Base-by-base conservation (phyloP, 2,329 filamentous ascomycete genomes). In the Penicillium sp. region DNA sequence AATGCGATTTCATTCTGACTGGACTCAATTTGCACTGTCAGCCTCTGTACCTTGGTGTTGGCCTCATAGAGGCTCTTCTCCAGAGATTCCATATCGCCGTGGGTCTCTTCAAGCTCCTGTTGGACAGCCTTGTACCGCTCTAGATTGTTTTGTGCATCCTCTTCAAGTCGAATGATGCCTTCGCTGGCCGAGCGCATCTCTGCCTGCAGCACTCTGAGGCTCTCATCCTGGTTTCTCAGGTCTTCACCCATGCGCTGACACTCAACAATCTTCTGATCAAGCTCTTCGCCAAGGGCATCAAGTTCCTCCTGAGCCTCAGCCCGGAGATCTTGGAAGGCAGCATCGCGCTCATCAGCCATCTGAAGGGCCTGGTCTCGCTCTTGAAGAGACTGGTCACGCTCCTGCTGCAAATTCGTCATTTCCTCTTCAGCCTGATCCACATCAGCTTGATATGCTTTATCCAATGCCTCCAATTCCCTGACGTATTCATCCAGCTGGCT, bases 131-230 rank as follows among this genome's bases (percentile, higher is more conserved):
- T 85, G 59, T 97, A 95, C 59, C 89, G 87, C 55, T 87, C 86
- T 47, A 89, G 76, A 73, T 93, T 95, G 67, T 85, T 86, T 62
- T 91, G 87, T 53, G 93, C 90, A 65, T 96, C 92, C 72, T 98
- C 93, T 72, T 98, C 95, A 0, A 99, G 83, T 45, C 91, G 84
- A 31, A 97, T 84, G 6, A 98, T 83, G 23, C 89, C 89, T 66
- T 96, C 92, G 67, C 90, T 96, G 75, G 97, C 89, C 66, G 88
- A 89, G 62, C 93, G 90, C 88, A 99, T 95, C 80, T 98, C 95
- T 58, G 89, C 87, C 70, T 98, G 93, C 53, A 99, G 78, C n/a
- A 91, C 90, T 62, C 89, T 87, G 74, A 97, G 93, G 71, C 95
- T 96, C 69, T 98, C 93, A 13, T 87, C 87, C 52, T 89, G 86